Evolutionary conservation across 2,329 filamentous ascomycete species (phyloP).

Genomic region (Ambrosiella cleistominuta): DNA sequence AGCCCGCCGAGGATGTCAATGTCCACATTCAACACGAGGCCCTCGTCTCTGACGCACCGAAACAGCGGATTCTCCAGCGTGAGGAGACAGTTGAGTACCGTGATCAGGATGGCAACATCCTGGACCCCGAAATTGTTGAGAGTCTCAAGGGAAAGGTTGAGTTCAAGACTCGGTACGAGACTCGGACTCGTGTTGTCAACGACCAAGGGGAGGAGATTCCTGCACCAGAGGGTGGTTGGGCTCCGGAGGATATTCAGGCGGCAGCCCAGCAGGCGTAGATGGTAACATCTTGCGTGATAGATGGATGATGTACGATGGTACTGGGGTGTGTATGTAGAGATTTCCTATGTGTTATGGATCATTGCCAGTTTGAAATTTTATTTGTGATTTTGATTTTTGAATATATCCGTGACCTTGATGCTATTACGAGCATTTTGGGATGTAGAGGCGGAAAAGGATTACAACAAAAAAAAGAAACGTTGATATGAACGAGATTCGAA

Average conservation of each 20-base stretch:
- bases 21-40: slow-evolving; percentile 12
- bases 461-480: slow-evolving; percentile 15
- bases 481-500: slow-evolving; percentile 18
- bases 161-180: slow-evolving; percentile 92
- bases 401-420: neutral
- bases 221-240: slow-evolving; percentile 23
- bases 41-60: slow-evolving; percentile 31
- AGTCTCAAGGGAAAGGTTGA: slow-evolving; percentile 80
- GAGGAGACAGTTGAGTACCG: slow-evolving; percentile 88
- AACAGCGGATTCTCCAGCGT: slow-evolving; percentile 32
- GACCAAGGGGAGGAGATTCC: slow-evolving; percentile 60
- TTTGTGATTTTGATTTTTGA: neutral
- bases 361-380: too few relatives aligned
- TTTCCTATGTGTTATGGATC: neutral
- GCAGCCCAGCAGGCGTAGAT: neutral
- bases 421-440: neutral
- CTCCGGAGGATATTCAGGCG: slow-evolving; percentile 9
- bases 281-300: neutral
- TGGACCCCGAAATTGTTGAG: slow-evolving; percentile 69
- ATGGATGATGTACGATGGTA: neutral
- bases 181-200: slow-evolving; percentile 72
- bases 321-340: neutral
- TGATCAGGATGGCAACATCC: slow-evolving; percentile 79
- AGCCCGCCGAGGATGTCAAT: slow-evolving; percentile 18
- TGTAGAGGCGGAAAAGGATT: neutral